Evolutionary conservation across 2,329 filamentous ascomycete species (phyloP), one percentile per base, ranked within the genome.

Genomic region (Aspergillus hiratsukae): DNA sequence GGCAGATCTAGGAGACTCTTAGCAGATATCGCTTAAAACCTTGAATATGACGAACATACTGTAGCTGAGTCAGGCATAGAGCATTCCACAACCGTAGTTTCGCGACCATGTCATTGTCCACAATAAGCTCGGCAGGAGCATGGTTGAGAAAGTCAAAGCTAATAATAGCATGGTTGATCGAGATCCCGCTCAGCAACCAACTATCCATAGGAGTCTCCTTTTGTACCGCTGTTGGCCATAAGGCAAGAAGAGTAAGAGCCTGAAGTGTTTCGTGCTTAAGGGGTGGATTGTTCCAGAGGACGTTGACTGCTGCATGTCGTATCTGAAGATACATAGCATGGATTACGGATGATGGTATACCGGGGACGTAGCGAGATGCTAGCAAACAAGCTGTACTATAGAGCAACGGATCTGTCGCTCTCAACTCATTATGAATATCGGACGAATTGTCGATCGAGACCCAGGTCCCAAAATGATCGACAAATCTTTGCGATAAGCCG

Each of bases 141-240:
- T 58, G 54, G 31, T 62, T 61, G 17, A 64, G 57, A 27, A 64
- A 66, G 8, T 63, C 63, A 58, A 64, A 63, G 11, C 62, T 57
- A 17, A 64, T 55, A 8, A 64, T 59, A 4, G 69, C 69, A 62
- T 72, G 70, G 51, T 72, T 70, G 51, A 72, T 69, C 31, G 69
- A 69, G 58, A 70, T 69, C 56, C 69, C 69, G 63, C 70, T 72
- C 59, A 72, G 54, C 48, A 72, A 62, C 70, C 70, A 72, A 62
- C 68, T 68, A 48, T 72, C 70, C 61, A 72, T 69, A 19, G 66
- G 66, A 7, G 66, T 61, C 53, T 70, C 69, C 53, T 70, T 71
- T 41, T 72, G 68, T 6, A 69, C 64, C 3, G 67, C 65, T 37
- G 67, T 63, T 25, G 69, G 66, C 59, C 69, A 72, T 48, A 72